Conservation (phyloP, 2,329 filamentous ascomycete genomes). For the Colletotrichum sp. region DNA sequence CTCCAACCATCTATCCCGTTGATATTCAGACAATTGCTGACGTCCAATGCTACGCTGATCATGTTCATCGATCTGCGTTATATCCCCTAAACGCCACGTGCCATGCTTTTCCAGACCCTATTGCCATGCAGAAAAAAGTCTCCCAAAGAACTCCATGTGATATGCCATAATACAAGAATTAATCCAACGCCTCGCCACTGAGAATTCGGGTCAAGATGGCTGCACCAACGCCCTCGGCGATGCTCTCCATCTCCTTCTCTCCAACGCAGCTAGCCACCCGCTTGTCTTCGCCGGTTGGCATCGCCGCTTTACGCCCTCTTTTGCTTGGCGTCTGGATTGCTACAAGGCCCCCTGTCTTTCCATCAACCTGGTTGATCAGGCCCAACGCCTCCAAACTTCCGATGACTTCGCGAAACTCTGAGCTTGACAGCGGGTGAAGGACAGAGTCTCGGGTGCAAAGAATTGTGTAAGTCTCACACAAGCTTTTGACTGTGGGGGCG, state of each 20-base stretch:
- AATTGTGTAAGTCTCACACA: slow-evolving; percentile 83
- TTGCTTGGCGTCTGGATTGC: slow-evolving; percentile 74
- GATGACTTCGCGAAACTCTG: slow-evolving; percentile 93
- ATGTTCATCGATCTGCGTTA: background rate
- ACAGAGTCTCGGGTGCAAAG: slow-evolving; percentile 89
- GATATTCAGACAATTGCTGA: background rate
- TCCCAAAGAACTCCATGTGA: background rate
- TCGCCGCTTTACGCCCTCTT: slow-evolving; percentile 63
- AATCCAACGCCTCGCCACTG: slow-evolving; percentile 65
- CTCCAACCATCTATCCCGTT: background rate
- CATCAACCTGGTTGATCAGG: slow-evolving; percentile 74
- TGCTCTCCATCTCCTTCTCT: slow-evolving; percentile 78
- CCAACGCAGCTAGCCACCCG: slow-evolving; percentile 79
- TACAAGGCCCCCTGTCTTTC: slow-evolving; percentile 71
- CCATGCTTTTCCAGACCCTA: slow-evolving; percentile 8
- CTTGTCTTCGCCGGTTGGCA: slow-evolving; percentile 71
- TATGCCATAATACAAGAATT: slow-evolving; percentile 17
- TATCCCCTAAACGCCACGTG: slow-evolving; percentile 22
- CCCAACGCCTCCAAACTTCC: slow-evolving; percentile 88
- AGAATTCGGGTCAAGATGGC: slow-evolving; percentile 69
- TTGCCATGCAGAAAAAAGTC: slow-evolving; percentile 21
- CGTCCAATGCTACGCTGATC: background rate
- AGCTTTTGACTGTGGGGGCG: slow-evolving; percentile 81
- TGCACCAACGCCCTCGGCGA: slow-evolving; percentile 67
- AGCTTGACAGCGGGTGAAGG: slow-evolving; percentile 85